Evolutionary conservation across 2,329 filamentous ascomycete genomes (phyloP), one percentile per base, ranked within the genome.

Genomic region (Aspergillus latus): DNA sequence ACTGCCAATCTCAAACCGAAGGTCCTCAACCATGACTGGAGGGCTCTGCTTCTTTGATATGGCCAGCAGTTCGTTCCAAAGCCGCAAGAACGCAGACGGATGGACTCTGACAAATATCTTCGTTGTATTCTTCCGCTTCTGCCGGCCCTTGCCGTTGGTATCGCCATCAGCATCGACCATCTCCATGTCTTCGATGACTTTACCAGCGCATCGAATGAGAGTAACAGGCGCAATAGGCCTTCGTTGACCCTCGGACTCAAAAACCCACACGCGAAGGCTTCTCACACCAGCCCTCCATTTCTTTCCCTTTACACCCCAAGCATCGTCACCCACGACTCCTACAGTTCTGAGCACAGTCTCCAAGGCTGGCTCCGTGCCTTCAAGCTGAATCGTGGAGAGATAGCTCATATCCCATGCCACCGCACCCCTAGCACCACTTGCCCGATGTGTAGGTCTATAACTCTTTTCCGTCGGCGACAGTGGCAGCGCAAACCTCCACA

Each of bases 341-440:
- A 96, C 64, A 4, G 79, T 80, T 65, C 79, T 84, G 34, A 97
- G 71, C 9, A 93, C 78, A 37, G 83, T 82, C 54, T 86, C 78
- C 40, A 96, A 76, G 52, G 86, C 87, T 30, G 77, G 73, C 40
- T 84, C 77, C 11, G 79, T 76, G 0, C 92, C 94, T 63, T 88
- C 86, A 3, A 97, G 70, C 11, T 87, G 82, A 62, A 97, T 88
- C 1, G 91, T 97, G 64, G 90, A 89, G 78, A 94, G 88, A 70
- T 97, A 99, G 71, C 92, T 97, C 79, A 86, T 90, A 74, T 99
- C 94, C 92, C 93, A 97, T 1, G 87, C 87, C 43, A 97, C 80
- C 21, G 88, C 88, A 5, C 94, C 92, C 62, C 87, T 84, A 51
- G 87, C 82, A 29, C 86, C 86, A 51, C 86, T 84, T 21, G 90